Base-by-base conservation (phyloP, 2,329 filamentous ascomycete species). In the Botryosphaeria dothidea region DNA sequence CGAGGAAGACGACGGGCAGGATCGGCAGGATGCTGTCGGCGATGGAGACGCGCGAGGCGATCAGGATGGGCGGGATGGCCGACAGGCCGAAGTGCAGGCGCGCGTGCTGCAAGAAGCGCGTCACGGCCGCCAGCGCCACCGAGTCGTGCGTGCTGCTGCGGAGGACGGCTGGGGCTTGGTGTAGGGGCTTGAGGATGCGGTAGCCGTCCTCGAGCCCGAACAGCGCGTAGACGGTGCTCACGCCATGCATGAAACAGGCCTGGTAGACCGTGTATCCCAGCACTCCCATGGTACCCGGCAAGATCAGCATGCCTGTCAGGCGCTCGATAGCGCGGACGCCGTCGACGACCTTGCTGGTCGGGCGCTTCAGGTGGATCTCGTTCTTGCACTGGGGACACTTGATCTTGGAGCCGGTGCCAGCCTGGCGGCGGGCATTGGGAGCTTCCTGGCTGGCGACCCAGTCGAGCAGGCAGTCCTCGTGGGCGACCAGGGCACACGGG, bases 391-490 rank as follows among this genome's bases (percentile, higher is more conserved):
- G 91, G 2, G 94, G 94, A 74, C 95, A 99, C 62, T 86, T 81
- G 68, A 97, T 87, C 67, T 88, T 88, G 63, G 74, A 67, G 17
- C 68, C 75, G 25, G 73, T 72, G 21, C 75, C 82, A 75, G 74
- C 85, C 69, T 80, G 77, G 68, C 81, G 79, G 67, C 81, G 73
- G 19, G 85, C 79, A 41, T 80, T 84, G 1, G 86, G 85, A 23
- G 85, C 82, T 78, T 97, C 93, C 73, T 92, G 87, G 74, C 97
- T 92, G n/a, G 92, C 90, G 19, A 98, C 90, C 93, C 93, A 99
- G 72, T 92, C 90, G 43, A 98, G 83, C 69, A 98, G 84, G 75
- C 93, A 97, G 66, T 88, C 86, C 76, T 98, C 93, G 75, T 99
- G 95, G 1, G 93, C 95, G 64, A 92, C 91, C 43, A 99, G 84